These are phyloP conservation scores for Fusarium floridanum DNA, from an alignment of 2,329 filamentous ascomycete species.

Conservation along the genomic window DNA sequence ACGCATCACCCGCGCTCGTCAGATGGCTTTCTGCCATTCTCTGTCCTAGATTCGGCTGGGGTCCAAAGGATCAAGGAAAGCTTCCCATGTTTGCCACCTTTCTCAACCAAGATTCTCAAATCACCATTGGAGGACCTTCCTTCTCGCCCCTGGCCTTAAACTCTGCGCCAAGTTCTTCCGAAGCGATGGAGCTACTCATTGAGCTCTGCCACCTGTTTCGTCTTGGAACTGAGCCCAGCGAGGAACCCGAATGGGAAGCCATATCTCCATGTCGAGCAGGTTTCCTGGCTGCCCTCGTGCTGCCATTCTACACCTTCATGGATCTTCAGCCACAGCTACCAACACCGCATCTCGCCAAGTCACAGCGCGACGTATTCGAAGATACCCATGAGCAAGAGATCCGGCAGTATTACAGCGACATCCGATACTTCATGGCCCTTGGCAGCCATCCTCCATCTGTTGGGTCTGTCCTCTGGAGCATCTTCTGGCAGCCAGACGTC, in stretches of 20 bases:
- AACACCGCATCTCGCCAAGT: neutral
- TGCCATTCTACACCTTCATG: constrained; percentile 8
- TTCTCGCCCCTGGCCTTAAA: neutral
- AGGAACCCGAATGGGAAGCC: neutral
- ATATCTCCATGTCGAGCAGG: neutral
- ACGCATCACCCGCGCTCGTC: neutral
- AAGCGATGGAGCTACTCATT: constrained; percentile 1
- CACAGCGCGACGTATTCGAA: neutral
- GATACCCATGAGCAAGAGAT: neutral
- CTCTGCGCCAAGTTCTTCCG: constrained; percentile 5
- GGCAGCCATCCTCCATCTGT: neutral
- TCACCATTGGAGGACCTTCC: neutral
- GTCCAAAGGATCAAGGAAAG: neutral
- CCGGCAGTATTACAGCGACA: neutral
- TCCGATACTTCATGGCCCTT: constrained; percentile 7
- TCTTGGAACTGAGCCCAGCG: neutral
- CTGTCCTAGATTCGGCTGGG: neutral
- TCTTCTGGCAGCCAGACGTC: constrained; percentile 9
- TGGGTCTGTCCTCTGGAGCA: constrained; percentile 7
- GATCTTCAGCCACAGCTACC: neutral
- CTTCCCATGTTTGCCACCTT: neutral
- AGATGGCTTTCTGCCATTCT: constrained; percentile 1
- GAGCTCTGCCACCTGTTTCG: constrained; percentile 1
- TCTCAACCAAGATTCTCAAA: neutral
- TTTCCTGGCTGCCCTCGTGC: neutral